Base-by-base conservation (phyloP, 306 rosid species). In the Vigna angularis region DNA sequence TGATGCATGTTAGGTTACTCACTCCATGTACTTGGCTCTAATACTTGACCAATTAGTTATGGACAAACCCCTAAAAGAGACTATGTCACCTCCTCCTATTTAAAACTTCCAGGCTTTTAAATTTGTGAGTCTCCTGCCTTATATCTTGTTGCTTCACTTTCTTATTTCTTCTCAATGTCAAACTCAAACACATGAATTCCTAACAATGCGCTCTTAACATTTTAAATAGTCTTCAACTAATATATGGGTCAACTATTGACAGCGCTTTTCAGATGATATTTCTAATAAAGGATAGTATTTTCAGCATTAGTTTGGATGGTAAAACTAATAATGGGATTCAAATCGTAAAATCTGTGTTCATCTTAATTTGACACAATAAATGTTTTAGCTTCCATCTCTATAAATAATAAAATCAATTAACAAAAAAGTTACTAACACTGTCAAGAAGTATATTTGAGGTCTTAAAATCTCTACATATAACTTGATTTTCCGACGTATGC, bases 401-500 rank as follows among this genome's bases (percentile, higher is more conserved):
- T 17, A 55, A 53, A 76, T 40, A 22, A 77, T 56, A 73, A 73
- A 14, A 24, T 49, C 7, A 38, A 62, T 13, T 12, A 65, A 52
- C 52, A 66, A 70, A 68, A 24, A 77, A 58, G 24, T 18, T 66
- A 83, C 93, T 68, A 17, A 94, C 98, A 92, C 30, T 83, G 48
- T 94, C 97, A 7, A 95, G 97, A n/a, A 95, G 88, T 75, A 95
- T 91, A 77, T 92, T 95, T 13, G 98, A 92, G 63, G 98, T 90
- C 84, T 95, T 95, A 74, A 95, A 95, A 87, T 92, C 97, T 88
- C 96, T 85, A 71, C 87, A 89, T 65, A 95, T 95, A 61, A 92
- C 83, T 77, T 24, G 2, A 0, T 86, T 88, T 24, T 91, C 95
- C 0, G 97, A 86, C 34, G 86, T 47, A 51, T 95, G 98, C 83